Base-by-base conservation (phyloP, 495 filamentous ascomycete species). In the Aspergillus saccharolyticus region DNA sequence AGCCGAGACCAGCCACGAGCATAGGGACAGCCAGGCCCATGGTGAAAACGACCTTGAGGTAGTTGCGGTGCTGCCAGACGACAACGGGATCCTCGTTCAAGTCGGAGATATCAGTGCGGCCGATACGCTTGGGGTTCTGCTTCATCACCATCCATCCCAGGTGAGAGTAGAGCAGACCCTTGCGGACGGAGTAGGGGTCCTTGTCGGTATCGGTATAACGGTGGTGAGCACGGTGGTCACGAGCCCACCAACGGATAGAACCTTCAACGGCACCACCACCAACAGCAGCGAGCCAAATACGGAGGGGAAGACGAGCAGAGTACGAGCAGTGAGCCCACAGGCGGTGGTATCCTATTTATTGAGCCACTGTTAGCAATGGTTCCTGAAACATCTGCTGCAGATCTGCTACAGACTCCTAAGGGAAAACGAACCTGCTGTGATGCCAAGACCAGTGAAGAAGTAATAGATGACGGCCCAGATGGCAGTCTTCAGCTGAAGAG, bases 141-240 rank as follows among this genome's bases (percentile, higher is more conserved):
- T 89, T 88, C 77, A 90, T 82, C 58, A 91, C 73, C 86, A 91
- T 89, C 82, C 82, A 84, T 66, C 91, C 90, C 52, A 96, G 77
- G 75, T 96, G 91, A 53, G 89, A 91, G 79, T 96, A 95, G 56
- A 90, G 69, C 14, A 95, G 80, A 51, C 91, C 91, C 80, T 96
- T 96, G 72, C 89, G 86, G 57, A 96, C 91, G 49, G 86, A 90
- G 76, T 96, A 96, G 20, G 91, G 91, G 63, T 96, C 91, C 75
- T 95, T 93, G 52, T 91, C 86, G 67, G 91, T 96, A 66, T 96
- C 92, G 76, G 91, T 96, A 70, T 95, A 96, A 61, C 91, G 86
- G 77, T 96, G 91, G 70, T 96, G 91, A 56, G 91, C 87, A 53
- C 91, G 87, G 77, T 96, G 91, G 66, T 88, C 88, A 56, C 87